Evolutionary conservation across 306 rosid species (phyloP), one percentile per base, ranked within the genome.

Genomic region (Prinsepia uniflora): DNA sequence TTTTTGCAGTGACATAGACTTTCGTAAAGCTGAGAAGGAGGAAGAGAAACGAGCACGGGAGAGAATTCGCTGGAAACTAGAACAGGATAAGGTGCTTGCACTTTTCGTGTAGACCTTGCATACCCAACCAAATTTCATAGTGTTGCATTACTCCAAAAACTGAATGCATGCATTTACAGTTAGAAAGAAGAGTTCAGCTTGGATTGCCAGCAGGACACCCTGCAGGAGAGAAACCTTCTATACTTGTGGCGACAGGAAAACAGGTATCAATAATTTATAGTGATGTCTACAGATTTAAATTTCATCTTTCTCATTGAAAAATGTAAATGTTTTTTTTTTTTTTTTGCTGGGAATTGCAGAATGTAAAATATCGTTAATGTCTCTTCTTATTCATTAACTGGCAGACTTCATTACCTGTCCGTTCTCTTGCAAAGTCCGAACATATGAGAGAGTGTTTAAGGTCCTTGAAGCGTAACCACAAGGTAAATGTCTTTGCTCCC

Each of bases 41-140:
- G 98, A 90, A 70, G 90, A 86, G 83, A 84, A 83, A 79, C 86
- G 81, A 77, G 96, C 97, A 64, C 84, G 90, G 72, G 84, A 79
- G 43, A 84, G 44, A 63, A 82, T 88, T 62, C 68, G 81, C 15
- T 67, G 65, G 80, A 88, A 85, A 81, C 82, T 93, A 55, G 85
- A 88, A 66, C 96, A 88, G 66, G 96, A 93, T 75, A 93, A 88
- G 98, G 98, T 93, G 80, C 54, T 75, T 56, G 61, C 34, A 30
- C 43, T 76, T 34, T 63, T 5, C 3, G 18, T 40, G 40, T 68
- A 2, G 36, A 22, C n/a, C 36, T 14, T 8, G 11, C 58, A 2
- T 2, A 20, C 15, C 15, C 2, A 12, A 34, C 15, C 6, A 48
- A 5, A 6, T 46, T 19, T 42, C 9, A 6, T 45, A 54, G 42